Evolutionary conservation across 192 early-diverging fungal species (phyloP), one percentile per base, ranked within the genome.

Genomic region (Globomyces pollinis-pini): DNA sequence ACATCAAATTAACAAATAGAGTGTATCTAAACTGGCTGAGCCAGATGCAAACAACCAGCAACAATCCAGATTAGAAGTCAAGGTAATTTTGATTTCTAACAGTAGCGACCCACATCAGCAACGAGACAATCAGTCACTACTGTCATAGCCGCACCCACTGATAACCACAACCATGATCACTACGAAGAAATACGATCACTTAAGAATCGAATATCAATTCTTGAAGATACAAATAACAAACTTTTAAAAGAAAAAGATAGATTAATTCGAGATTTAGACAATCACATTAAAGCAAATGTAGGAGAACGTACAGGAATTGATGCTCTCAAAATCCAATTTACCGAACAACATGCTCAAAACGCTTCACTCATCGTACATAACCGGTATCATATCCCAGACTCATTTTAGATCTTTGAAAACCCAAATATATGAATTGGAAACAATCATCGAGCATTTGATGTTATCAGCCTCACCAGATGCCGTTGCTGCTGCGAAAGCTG

Each of bases 261-360:
- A 26, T n/a, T 47, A 15, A 47, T 26, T 1, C 23, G 44, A 47
- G 44, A 47, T 47, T 26, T 47, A 26, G 44, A 47, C 2, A 47
- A 47, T 47, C 44, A 47, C 1, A 47, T 47, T 9, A 47, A 47
- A 26, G 44, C 44, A 47, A 47, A 47, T 47, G 44, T 47, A 7
- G 44, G 44, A 11, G 44, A 47, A 47, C 18, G 44, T 11, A 47
- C 44, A 47, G 28, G 28, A 28, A 26, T 47, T 5, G 44, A 47
- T 26, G 23, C 23, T 26, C 28, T 47, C 9, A 47, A 47, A 26
- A 26, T 26, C 0, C 44, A 47, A 15, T 47, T 47, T 26, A 47
- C 44, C 2, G 44, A 47, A 15, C 44, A 47, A n/a, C 44, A 47
- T 1, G 44, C 44, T 26, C 44, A 47, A 47, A 47, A 47, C 28